Conservation (phyloP, 169 alveolate genomes). For the Plasmodium gonderi region DNA sequence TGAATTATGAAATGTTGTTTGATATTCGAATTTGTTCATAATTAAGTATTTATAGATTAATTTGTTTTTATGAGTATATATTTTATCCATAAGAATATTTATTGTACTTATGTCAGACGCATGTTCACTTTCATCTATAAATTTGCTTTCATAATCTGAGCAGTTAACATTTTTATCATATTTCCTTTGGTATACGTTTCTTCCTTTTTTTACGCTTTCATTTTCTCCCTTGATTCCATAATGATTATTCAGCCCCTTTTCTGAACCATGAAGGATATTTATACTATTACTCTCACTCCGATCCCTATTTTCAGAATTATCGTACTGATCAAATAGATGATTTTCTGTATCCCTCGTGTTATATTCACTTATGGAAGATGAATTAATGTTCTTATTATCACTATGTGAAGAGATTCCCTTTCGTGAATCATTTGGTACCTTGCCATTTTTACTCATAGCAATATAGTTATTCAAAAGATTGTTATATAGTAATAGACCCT, state of each 20-base stretch:
- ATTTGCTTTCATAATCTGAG: neutral
- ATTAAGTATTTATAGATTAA: slow-evolving; percentile 47
- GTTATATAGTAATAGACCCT: slow-evolving; percentile 56
- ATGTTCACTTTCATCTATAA: neutral
- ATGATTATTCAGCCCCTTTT: neutral
- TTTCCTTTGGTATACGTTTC: neutral
- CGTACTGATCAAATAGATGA: neutral
- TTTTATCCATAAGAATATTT: slow-evolving; percentile 1
- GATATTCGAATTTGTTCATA: slow-evolving; percentile 51
- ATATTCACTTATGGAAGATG: neutral
- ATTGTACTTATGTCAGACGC: neutral
- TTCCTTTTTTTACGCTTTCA: neutral
- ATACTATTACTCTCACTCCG: neutral
- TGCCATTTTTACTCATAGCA: slow-evolving; percentile 17
- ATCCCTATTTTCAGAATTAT: neutral
- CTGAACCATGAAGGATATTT: neutral
- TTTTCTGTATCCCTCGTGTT: neutral
- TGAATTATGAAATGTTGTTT: neutral
- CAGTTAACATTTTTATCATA: too few species aligned
- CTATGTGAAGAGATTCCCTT: neutral
- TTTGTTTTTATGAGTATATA: slow-evolving; percentile 25
- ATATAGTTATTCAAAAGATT: slow-evolving; percentile 34
- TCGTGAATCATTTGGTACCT: neutral
- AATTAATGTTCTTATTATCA: neutral
- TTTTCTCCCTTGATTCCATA: too few species aligned